Evolutionary conservation across 345 rosid genomes (phyloP).

Genomic region (Brassica incana): DNA sequence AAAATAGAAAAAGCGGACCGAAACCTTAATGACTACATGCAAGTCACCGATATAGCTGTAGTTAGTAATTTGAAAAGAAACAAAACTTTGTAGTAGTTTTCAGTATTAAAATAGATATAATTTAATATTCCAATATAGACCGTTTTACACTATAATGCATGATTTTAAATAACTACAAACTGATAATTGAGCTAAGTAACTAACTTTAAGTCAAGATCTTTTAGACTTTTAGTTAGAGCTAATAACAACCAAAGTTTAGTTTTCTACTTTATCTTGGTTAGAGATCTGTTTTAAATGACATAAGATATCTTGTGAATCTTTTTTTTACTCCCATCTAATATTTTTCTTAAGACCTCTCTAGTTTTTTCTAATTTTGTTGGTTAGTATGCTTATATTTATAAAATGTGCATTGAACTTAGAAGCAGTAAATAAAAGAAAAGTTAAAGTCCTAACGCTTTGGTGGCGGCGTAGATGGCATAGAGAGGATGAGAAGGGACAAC

Average conservation of each 20-base stretch:
- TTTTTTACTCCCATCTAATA: background rate
- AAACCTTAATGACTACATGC: constrained; percentile 4
- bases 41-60: background rate
- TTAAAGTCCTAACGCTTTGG: constrained; percentile 76
- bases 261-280: background rate
- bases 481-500: constrained; percentile 98
- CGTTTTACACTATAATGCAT: background rate
- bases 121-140: background rate
- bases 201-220: background rate
- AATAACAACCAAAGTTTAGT: background rate
- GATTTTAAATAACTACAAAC: background rate
- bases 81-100: background rate
- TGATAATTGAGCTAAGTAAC: background rate
- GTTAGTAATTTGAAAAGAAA: background rate
- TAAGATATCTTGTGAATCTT: background rate
- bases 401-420: background rate
- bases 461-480: constrained; percentile 79
- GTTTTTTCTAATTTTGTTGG: background rate
- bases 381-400: background rate
- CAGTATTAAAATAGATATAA: background rate
- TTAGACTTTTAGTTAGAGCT: background rate
- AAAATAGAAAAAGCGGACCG: background rate
- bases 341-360: background rate
- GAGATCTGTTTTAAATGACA: background rate
- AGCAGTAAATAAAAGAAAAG: background rate